Evolutionary conservation across 23 red algal genomes (phyloP).

Genomic region (Pyropia yezoensis): DNA sequence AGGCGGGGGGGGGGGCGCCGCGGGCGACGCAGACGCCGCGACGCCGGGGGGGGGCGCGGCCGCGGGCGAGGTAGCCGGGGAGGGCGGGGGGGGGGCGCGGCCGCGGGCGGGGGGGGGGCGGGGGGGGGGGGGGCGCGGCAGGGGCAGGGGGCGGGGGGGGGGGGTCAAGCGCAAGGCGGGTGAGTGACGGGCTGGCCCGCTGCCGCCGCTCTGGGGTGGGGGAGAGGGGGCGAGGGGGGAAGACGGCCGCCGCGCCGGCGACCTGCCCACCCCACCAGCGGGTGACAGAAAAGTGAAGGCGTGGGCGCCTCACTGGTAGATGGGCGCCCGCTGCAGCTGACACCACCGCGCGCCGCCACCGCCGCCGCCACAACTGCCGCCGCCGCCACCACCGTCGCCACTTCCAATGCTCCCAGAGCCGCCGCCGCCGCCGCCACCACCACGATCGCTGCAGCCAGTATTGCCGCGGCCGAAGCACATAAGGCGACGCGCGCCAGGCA

Average conservation of each 20-base stretch:
- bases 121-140: neutral
- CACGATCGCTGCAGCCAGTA: too few relatives aligned
- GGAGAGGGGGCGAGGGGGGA: neutral
- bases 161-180: neutral
- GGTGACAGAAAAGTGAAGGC: neutral
- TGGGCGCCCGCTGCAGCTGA: neutral
- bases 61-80: too few relatives aligned
- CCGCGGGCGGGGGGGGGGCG: neutral
- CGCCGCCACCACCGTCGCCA: neutral
- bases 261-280: neutral
- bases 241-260: too few relatives aligned
- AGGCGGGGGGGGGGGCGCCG: too few relatives aligned
- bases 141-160: slow-evolving; percentile 3
- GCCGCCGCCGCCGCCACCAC: too few relatives aligned
- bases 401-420: too few relatives aligned
- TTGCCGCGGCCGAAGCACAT: too few relatives aligned
- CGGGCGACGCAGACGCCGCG: too few relatives aligned
- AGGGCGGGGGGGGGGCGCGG: neutral
- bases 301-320: too few relatives aligned
- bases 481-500: too few relatives aligned
- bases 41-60: too few relatives aligned
- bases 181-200: neutral
- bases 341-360: neutral
- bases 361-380: neutral
- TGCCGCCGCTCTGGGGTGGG: neutral